A percentile compares a stretch with the other conserved stretches of the same genome.
Conservation (phyloP, 1,139 yeast species). For the Protomyces pachydermus region DNA sequence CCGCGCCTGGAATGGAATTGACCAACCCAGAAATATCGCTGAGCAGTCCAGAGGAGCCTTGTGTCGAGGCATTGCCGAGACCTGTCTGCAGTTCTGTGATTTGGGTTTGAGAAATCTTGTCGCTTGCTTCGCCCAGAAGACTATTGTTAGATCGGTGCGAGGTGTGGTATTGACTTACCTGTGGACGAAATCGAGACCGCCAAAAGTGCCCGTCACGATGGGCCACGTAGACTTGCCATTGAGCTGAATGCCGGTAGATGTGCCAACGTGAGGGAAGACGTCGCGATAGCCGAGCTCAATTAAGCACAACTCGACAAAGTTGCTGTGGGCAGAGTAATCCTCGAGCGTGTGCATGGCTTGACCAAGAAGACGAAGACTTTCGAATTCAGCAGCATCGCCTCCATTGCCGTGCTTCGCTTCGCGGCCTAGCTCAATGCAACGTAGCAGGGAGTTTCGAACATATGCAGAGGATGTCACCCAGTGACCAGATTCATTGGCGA, state of each 20-base stretch:
- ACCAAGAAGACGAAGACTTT: constrained; percentile 36
- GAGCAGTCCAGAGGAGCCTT: constrained; percentile 17
- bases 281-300: constrained; percentile 34
- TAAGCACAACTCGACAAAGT: constrained; percentile 34
- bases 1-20: constrained; percentile 2
- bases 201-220: constrained; percentile 37
- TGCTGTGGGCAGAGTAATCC: constrained; percentile 36
- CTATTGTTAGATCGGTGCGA: neutral
- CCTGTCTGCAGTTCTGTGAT: constrained; percentile 31
- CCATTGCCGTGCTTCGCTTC: constrained; percentile 7
- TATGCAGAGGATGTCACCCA: constrained; percentile 35
- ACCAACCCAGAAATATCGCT: constrained; percentile 6
- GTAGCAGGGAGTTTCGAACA: constrained; percentile 33
- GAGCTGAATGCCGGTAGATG: constrained; percentile 33
- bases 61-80: constrained; percentile 25
- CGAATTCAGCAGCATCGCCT: constrained; percentile 30
- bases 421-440: constrained; percentile 35
- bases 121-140: constrained; percentile 36
- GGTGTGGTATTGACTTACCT: neutral
- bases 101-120: constrained; percentile 34
- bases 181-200: constrained; percentile 36
- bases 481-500: constrained; percentile 34
- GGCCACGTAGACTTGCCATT: constrained; percentile 35
- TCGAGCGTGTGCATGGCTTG: constrained; percentile 35
- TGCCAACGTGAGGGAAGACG: constrained; percentile 36